Percentiles rank a stretch among this genome's conserved stretches.
Conservation (phyloP, 2,329 filamentous ascomycete species). For the Colletotrichum spinosum region DNA sequence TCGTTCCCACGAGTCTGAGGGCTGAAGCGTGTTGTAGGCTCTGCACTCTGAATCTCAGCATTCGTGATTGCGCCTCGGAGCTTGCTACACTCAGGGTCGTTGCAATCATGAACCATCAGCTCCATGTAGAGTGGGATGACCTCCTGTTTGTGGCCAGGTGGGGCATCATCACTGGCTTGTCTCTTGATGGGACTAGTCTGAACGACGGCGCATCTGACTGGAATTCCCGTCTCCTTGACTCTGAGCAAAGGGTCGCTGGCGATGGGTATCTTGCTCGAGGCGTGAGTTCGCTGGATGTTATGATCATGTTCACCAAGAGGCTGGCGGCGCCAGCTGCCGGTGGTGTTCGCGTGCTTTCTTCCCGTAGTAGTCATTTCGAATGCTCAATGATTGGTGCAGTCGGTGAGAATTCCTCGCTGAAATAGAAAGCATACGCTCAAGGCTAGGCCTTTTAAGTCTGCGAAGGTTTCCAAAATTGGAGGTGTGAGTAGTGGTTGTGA, state of each 20-base stretch:
- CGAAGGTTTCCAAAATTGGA: constrained; percentile 29
- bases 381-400: constrained; percentile 17
- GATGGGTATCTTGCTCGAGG: constrained; percentile 2
- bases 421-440: constrained; percentile 35
- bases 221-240: no score
- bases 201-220: not conserved
- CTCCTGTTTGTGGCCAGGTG: constrained; percentile 21
- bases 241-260: constrained; percentile 10
- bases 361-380: not conserved
- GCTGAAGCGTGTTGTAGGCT: constrained; percentile 27
- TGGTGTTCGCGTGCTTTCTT: not conserved
- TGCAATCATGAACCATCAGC: constrained; percentile 23
- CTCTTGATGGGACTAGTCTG: not conserved
- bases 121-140: constrained; percentile 23
- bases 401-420: constrained; percentile 25
- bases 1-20: not conserved
- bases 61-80: constrained; percentile 17
- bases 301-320: not conserved
- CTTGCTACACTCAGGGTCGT: constrained; percentile 17
- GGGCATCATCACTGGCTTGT: not conserved
- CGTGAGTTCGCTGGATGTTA: no score
- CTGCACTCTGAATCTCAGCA: constrained; percentile 34
- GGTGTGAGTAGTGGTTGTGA: constrained; percentile 2
- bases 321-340: no score
- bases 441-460: constrained; percentile 28